Percentiles rank a stretch among this genome's conserved stretches.
Evolutionary conservation across 129 eudicot species (phyloP).

Genomic region (Arctium lappa): DNA sequence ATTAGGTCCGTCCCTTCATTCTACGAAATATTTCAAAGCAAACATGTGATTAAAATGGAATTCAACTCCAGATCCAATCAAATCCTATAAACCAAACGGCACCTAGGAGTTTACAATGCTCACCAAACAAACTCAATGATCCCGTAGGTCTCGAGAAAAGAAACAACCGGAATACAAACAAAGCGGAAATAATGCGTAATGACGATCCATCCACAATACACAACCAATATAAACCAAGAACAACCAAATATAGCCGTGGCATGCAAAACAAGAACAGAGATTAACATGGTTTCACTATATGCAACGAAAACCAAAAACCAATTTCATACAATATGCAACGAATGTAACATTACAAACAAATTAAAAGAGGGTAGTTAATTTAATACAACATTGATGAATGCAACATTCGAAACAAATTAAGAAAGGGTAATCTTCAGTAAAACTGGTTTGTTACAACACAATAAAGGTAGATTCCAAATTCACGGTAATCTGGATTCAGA

Average conservation of each 20-base stretch:
- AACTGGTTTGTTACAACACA: constrained; percentile 12
- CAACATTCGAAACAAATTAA: not conserved
- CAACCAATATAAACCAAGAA: too few species aligned
- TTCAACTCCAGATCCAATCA: too few species aligned
- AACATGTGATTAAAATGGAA: too few species aligned
- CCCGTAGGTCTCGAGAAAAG: too few species aligned
- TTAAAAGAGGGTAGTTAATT: not conserved
- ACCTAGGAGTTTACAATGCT: not conserved
- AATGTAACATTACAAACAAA: not conserved
- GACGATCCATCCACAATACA: not conserved
- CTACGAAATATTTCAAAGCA: too few species aligned
- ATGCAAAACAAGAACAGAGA: too few species aligned
- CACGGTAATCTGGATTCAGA: constrained; percentile 25
- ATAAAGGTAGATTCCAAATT: not conserved
- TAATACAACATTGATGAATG: not conserved
- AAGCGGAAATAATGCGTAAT: not conserved
- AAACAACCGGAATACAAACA: too few species aligned
- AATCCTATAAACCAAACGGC: too few species aligned
- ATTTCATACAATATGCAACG: not conserved
- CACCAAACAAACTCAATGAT: too few species aligned
- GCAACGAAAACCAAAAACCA: not conserved
- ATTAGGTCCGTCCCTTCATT: too few species aligned
- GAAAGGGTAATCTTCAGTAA: not conserved
- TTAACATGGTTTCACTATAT: too few species aligned
- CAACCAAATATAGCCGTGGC: too few species aligned